Conservation (phyloP, 257 asterid genomes). For the Solanum chmielewskii region DNA sequence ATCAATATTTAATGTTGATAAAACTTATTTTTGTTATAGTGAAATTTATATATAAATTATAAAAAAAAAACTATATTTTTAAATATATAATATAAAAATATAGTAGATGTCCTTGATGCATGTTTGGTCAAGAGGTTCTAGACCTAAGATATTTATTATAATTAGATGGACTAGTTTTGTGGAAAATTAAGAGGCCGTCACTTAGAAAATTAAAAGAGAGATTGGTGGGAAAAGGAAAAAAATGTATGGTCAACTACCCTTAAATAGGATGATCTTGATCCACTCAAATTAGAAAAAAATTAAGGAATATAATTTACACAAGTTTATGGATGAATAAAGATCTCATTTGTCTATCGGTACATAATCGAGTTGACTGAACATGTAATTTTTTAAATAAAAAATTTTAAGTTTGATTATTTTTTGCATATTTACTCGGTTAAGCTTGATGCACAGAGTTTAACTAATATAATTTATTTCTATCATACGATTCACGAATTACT, state of each 20-base stretch:
- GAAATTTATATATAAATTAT: too few relatives aligned
- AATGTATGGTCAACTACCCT: background rate
- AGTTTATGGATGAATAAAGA: background rate
- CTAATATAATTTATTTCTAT: background rate
- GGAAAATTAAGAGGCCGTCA: background rate
- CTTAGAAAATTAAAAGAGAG: background rate
- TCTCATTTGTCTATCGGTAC: background rate
- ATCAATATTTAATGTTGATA: too few relatives aligned
- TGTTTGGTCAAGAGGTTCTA: background rate
- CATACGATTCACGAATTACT: too few relatives aligned
- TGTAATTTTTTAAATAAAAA: background rate
- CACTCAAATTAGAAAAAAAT: background rate
- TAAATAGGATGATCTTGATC: background rate
- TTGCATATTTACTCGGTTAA: background rate
- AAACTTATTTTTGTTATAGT: too few relatives aligned
- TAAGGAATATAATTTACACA: background rate
- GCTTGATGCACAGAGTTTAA: accelerated
- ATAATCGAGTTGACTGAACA: background rate
- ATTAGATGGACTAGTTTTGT: background rate
- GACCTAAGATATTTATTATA: background rate
- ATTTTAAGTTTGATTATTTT: background rate
- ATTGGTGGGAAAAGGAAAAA: background rate
- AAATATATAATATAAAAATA: too few relatives aligned
- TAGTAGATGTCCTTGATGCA: background rate
- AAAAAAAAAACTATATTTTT: too few relatives aligned